Evolutionary conservation across 305 asterid species (phyloP), one percentile per base, ranked within the genome.

Genomic region (Rubia balearica): DNA sequence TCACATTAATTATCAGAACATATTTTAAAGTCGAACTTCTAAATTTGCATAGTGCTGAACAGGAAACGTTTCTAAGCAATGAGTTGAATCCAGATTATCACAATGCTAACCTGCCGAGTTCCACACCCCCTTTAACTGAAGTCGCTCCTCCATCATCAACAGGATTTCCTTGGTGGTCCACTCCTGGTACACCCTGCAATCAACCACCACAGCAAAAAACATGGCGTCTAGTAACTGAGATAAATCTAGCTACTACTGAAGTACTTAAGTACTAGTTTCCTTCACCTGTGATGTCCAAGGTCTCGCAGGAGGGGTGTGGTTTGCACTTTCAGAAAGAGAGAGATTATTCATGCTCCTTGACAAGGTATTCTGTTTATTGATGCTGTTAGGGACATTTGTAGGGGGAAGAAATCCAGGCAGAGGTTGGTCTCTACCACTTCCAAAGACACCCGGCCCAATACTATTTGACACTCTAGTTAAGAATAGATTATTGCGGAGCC

Each of bases 21-120:
- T 73, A 27, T 24, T 59, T 59, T 8, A 59, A 8, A 16, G 46
- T 46, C 13, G 3, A 36, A 43, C 11, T 33, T 24, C 40, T 27
- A 12, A 65, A 9, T 27, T 27, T 53, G 61, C 5, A 19, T n/a
- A 41, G 24, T 42, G 14, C 24, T 53, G 1, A 22, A 73, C 24
- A 19, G 42, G 11, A 45, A 36, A 27, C 0, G 2, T 13, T 6
- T 19, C 2, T 48, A 19, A 5, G 27, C 0, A 46, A 38, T 3
- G 7, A 10, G 5, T 51, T 42, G 51, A 59, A 48, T 61, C 45
- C 17, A 62, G 51, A 43, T 19, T 33, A 9, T 49, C 33, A 45
- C 60, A 61, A 42, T 61, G 71, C 86, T 43, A 73, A 90, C 95
- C 92, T 85, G 81, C 86, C 86, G 73, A 77, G 78, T 76, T 81